phyloP scores from a whole-genome alignment of 2,329 filamentous ascomycete genomes.

The Calycina marina region DNA sequence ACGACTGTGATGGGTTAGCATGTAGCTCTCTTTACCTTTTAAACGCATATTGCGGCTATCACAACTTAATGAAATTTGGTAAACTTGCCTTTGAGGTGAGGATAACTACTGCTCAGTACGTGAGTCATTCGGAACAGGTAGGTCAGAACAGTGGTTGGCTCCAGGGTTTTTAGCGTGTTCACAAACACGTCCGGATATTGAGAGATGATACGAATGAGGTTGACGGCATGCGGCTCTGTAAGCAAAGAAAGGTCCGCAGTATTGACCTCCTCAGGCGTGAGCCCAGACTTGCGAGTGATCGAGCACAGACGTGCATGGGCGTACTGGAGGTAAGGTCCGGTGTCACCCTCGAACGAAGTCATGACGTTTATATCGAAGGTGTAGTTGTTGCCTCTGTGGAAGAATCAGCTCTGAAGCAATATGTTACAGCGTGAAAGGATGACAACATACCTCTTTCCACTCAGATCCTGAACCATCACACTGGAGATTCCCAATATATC shows the following conservation, averaged over 20 bases:
- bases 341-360: slow-evolving; percentile 75
- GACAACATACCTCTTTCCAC: slow-evolving; percentile 61
- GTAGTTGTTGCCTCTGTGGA: slow-evolving; percentile 44
- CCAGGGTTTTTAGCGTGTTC: slow-evolving; percentile 73
- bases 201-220: slow-evolving; percentile 60
- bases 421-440: neutral
- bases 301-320: slow-evolving; percentile 60
- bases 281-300: slow-evolving; percentile 41
- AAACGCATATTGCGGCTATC: too few relatives aligned
- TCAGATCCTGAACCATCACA: slow-evolving; percentile 98
- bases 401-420: slow-evolving; percentile 2
- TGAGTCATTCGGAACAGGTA: slow-evolving; percentile 85
- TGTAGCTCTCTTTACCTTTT: too few relatives aligned
- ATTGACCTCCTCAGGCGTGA: slow-evolving; percentile 41
- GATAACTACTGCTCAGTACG: slow-evolving; percentile 64
- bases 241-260: slow-evolving; percentile 53
- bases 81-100: slow-evolving; percentile 62
- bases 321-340: slow-evolving; percentile 74
- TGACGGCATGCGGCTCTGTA: slow-evolving; percentile 55
- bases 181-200: slow-evolving; percentile 77
- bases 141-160: slow-evolving; percentile 50
- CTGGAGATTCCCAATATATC: slow-evolving; percentile 85
- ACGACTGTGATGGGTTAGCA: too few relatives aligned
- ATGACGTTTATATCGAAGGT: slow-evolving; percentile 69
- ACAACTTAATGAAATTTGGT: too few relatives aligned